Evolutionary conservation across 192 early-diverging fungal species (phyloP).

Genomic region (Podila epigama): DNA sequence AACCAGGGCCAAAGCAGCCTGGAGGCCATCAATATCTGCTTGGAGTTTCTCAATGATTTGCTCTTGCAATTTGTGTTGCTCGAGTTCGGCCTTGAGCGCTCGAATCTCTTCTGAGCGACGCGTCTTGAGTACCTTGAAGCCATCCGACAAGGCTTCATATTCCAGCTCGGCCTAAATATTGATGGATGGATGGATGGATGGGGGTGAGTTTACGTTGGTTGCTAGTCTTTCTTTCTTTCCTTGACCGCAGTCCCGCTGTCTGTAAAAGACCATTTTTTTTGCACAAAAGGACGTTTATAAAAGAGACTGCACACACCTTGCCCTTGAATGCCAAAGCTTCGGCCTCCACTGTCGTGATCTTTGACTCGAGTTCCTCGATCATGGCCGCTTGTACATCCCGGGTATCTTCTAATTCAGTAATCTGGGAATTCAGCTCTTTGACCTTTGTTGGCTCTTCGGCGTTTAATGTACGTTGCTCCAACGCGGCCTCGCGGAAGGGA

Average conservation of each 20-base stretch:
- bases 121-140: constrained; percentile 45
- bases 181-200: too few relatives aligned
- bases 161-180: constrained; percentile 26
- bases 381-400: constrained; percentile 37
- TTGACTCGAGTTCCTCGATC: constrained; percentile 43
- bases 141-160: constrained; percentile 38
- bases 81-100: constrained; percentile 37
- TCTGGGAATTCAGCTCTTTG: constrained; percentile 31
- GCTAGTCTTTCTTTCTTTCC: too few relatives aligned
- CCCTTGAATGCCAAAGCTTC: constrained; percentile 49
- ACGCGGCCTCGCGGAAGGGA: constrained; percentile 33
- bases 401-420: constrained; percentile 38
- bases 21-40: constrained; percentile 34
- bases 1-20: constrained; percentile 25
- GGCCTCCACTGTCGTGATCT: constrained; percentile 44
- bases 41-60: constrained; percentile 49
- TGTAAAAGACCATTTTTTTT: too few relatives aligned
- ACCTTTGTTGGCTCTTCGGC: constrained; percentile 27
- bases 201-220: too few relatives aligned
- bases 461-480: constrained; percentile 24
- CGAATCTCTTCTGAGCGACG: constrained; percentile 42
- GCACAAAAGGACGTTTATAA: too few relatives aligned
- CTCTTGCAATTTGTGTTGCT: constrained; percentile 46
- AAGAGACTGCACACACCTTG: constrained; percentile 15
- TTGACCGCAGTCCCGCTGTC: too few relatives aligned